These are phyloP conservation scores for Fusarium nurragi DNA, from an alignment of 2,329 filamentous ascomycete species.

Conservation along the genomic window DNA sequence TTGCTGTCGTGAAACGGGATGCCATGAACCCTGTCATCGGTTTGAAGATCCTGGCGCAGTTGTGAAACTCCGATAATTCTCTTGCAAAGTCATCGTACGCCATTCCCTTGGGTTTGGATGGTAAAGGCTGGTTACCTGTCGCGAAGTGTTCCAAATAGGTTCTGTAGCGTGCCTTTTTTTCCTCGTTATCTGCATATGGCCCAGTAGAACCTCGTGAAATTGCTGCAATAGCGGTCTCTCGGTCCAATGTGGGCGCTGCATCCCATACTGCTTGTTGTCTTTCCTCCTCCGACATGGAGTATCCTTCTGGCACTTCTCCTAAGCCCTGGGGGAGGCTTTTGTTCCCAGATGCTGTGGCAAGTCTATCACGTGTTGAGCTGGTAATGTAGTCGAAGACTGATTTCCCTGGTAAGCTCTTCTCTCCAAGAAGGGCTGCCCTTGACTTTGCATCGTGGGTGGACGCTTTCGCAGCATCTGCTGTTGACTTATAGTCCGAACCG, in stretches of 20 bases:
- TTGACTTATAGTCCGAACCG: constrained; percentile 64
- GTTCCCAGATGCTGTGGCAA: constrained; percentile 80
- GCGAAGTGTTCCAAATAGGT: constrained; percentile 82
- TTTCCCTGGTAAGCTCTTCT: constrained; percentile 81
- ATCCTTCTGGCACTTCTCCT: constrained; percentile 76
- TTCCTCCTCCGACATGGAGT: constrained; percentile 70
- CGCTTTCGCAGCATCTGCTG: constrained; percentile 79
- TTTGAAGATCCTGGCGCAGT: constrained; percentile 78
- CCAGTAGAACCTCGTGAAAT: constrained; percentile 70
- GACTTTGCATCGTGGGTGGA: constrained; percentile 79
- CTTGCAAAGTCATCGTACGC: constrained; percentile 78
- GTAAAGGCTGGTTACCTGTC: constrained; percentile 56
- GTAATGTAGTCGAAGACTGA: constrained; percentile 96
- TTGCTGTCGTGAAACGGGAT: constrained; percentile 84
- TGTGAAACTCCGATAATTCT: constrained; percentile 80
- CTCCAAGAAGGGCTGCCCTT: constrained; percentile 82
- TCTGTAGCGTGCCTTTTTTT: constrained; percentile 83
- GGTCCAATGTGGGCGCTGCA: constrained; percentile 71
- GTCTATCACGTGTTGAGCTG: constrained; percentile 76
- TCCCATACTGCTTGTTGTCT: constrained; percentile 66
- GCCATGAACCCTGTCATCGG: constrained; percentile 94
- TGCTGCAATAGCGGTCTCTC: constrained; percentile 73
- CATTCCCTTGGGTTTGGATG: constrained; percentile 55
- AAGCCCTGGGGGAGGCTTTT: constrained; percentile 79
- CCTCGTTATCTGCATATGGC: constrained; percentile 85